These are phyloP conservation scores for Alternaria brassicae DNA, from an alignment of 2,329 filamentous ascomycete genomes.

Conservation along the genomic window DNA sequence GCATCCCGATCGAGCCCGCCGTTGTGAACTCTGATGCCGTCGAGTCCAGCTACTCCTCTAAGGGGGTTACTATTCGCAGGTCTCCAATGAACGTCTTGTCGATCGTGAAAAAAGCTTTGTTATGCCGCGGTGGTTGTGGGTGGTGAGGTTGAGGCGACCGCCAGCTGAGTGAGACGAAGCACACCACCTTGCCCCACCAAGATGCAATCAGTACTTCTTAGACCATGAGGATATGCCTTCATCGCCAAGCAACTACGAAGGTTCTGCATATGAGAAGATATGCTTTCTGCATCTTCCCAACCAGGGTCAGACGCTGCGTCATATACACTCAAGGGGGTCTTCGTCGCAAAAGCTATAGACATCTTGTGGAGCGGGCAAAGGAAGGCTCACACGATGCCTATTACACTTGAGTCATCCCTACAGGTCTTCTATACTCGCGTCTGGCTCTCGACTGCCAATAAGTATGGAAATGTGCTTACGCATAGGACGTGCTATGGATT, in stretches of 20 bases:
- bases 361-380: not conserved
- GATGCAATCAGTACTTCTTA: not conserved
- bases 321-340: not conserved
- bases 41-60: fast-evolving
- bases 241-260: fast-evolving
- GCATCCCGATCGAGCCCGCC: too few relatives aligned
- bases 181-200: not conserved
- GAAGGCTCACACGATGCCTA: not conserved
- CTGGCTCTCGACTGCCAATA: not conserved
- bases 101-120: not conserved
- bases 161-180: not conserved
- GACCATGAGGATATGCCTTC: not conserved
- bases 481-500: not conserved
- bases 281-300: fast-evolving
- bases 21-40: not conserved
- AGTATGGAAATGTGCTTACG: not conserved
- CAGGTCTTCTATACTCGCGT: not conserved
- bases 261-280: fast-evolving
- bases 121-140: not conserved
- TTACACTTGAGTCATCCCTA: too few relatives aligned
- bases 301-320: not conserved
- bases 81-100: not conserved
- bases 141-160: not conserved
- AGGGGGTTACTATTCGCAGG: not conserved
- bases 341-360: too few relatives aligned